Percentiles rank a stretch among this genome's conserved stretches.
phyloP scores from a whole-genome alignment of 78 protist genomes.

The Dictyostelium firmibasis region DNA sequence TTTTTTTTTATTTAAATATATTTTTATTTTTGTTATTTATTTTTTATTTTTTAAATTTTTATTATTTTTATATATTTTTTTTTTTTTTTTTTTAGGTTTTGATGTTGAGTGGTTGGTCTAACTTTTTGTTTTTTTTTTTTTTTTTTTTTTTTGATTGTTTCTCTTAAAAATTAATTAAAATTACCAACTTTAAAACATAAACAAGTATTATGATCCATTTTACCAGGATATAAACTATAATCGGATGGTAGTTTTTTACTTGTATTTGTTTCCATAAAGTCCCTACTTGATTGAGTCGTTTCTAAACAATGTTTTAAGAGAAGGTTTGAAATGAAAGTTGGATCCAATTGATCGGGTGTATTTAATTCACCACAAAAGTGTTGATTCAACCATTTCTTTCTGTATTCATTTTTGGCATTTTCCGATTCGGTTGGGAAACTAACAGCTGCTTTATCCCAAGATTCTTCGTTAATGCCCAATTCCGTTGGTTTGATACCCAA shows the following conservation, averaged over 20 bases:
- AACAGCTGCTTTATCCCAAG: constrained; percentile 61
- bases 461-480: constrained; percentile 34
- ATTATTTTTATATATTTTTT: not conserved
- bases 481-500: constrained; percentile 41
- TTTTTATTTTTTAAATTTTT: too few species aligned
- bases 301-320: constrained; percentile 62
- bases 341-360: not conserved
- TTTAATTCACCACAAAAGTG: not conserved
- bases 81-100: not conserved
- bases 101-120: too few species aligned
- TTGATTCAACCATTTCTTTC: constrained; percentile 29
- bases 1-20: too few species aligned
- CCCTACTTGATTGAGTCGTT: constrained; percentile 56
- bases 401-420: constrained; percentile 20
- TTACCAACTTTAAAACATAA: constrained; percentile 53
- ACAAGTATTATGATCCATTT: constrained; percentile 81
- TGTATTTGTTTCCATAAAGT: constrained; percentile 76
- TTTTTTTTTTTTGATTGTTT: not conserved
- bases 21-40: too few species aligned
- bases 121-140: not conserved
- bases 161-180: not conserved
- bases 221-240: constrained; percentile 76
- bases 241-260: constrained; percentile 55
- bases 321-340: constrained; percentile 2
- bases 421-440: constrained; percentile 34